Evolutionary conservation across 495 filamentous ascomycete species (phyloP), one percentile per base, ranked within the genome.

Genomic region (Tuber aestivum): DNA sequence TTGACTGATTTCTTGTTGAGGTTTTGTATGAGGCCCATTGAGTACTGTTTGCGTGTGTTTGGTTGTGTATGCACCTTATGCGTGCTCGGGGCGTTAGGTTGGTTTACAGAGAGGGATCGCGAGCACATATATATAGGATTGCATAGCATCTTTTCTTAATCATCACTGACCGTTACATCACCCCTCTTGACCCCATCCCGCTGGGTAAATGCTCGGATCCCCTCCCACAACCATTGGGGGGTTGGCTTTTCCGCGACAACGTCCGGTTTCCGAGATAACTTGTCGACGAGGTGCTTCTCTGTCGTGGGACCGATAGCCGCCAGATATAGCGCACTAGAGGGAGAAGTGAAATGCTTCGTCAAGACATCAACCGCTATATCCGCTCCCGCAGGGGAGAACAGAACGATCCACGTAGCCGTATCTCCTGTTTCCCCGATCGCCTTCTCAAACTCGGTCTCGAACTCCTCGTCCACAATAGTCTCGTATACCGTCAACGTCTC

Each of bases 281-380:
- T 86, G 37, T 85, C 85, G 10, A 86, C 80, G 70, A 99, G 84
- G 85, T 92, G 89, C 82, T 92, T 91, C 73, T 91, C 86, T 42
- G 96, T 99, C 72, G 96, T 99, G 23, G 96, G 95, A 38, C 95
- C 95, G 84, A 99, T 99, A 4, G 93, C 94, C 20, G 91, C 93
- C 76, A 97, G 85, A 80, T 87, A 91, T 23, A 90, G 76, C 35
- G 44, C 50, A 88, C 72, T 78, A 84, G 74, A 82, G 77, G 73
- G 83, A 65, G 16, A 40, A 41, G 48, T 77, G 70, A 35, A 41
- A 70, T 81, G 77, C 75, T 70, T 78, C 72, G 75, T 79, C 72
- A 82, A 35, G 32, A 79, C 73, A 7, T 72, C 76, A 48, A 74
- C 72, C 61, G 81, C 81, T 69, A 50, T 70, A 40, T 81, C 79